Base-by-base conservation (phyloP, 2,329 filamentous ascomycete genomes). In the Aspergillus sergii region DNA sequence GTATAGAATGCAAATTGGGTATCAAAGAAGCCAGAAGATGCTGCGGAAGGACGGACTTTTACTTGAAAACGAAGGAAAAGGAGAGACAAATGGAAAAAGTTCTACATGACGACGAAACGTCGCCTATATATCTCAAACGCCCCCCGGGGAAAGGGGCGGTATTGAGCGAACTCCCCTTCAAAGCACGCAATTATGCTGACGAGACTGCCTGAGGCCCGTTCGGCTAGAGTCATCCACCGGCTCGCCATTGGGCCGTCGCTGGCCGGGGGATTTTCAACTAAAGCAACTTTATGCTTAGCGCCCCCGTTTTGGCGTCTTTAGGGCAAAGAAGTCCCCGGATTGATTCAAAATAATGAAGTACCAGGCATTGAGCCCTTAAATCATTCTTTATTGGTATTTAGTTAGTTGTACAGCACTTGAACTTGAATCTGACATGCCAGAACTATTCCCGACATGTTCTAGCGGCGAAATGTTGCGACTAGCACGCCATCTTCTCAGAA, bases 131-230 rank as follows among this genome's bases (percentile, higher is more conserved):
- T 26, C 21, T 41, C n/a, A 8, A 28, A 55, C 32, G n/a, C n/a
- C n/a, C 51, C 28, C 28, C 16, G 16, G 34, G n/a, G 32, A 19
- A 55, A 55, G 23, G 57, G 45, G 57, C 57, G 57, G 57, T 54
- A 59, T 64, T 54, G 46, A 53, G 48, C 50, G 58, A 65, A 58
- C 65, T 61, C 59, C 45, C 59, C 50, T 55, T 46, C 50, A 59
- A 65, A 69, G 67, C 67, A 69, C 67, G 65, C 66, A 67, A 69
- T 68, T 68, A 65, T 61, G 59, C 63, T 66, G 59, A 61, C 63
- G 55, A 36, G 32, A 23, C 7, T 8, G 34, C 32, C 51, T 39
- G 51, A 55, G 51, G 30, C 51, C 51, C n/a, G 34, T 36, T 34
- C 21, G 19, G 51, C 32, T 39, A 26, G 21, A 55, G 30, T 12